Percentiles rank a stretch among this genome's conserved stretches.
These are phyloP conservation scores for Cryptococcus sp. DNA, from an alignment of 1,284 basidiomycete species.

Conservation along the genomic window DNA sequence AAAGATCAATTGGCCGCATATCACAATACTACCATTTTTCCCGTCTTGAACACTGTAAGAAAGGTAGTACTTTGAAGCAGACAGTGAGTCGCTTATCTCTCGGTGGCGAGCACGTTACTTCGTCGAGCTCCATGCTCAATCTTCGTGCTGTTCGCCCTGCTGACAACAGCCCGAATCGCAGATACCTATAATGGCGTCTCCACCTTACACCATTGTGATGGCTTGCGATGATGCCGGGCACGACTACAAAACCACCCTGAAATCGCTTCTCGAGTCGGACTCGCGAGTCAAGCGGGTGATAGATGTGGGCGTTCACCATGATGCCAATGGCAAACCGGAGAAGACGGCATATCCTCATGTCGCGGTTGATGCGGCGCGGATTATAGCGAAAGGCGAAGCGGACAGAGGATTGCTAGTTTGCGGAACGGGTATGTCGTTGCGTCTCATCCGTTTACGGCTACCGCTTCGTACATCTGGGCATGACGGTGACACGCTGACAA, in stretches of 20 bases:
- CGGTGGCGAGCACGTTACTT: no score
- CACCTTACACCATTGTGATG: conserved; percentile 43
- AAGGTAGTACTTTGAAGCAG: no score
- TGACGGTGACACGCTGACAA: no score
- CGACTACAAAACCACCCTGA: conserved; percentile 43
- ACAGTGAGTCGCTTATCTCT: no score
- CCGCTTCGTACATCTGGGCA: neutral
- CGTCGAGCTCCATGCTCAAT: no score
- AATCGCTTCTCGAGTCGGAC: conserved; percentile 42
- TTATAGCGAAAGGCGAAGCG: conserved; percentile 53
- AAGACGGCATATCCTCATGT: conserved; percentile 56
- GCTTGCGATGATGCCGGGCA: conserved; percentile 47
- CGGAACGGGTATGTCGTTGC: conserved; percentile 48
- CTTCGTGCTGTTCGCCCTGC: no score
- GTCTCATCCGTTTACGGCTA: neutral
- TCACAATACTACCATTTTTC: no score
- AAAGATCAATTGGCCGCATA: no score
- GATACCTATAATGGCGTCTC: conserved; percentile 22
- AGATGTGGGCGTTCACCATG: conserved; percentile 41
- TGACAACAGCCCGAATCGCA: neutral
- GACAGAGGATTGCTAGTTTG: conserved; percentile 56
- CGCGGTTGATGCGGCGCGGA: conserved; percentile 54
- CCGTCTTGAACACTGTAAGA: no score
- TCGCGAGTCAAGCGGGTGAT: conserved; percentile 42
- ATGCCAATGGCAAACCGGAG: conserved; percentile 23